Base-by-base conservation (phyloP, 1,284 basidiomycete genomes). In the Porodaedalea pini region DNA sequence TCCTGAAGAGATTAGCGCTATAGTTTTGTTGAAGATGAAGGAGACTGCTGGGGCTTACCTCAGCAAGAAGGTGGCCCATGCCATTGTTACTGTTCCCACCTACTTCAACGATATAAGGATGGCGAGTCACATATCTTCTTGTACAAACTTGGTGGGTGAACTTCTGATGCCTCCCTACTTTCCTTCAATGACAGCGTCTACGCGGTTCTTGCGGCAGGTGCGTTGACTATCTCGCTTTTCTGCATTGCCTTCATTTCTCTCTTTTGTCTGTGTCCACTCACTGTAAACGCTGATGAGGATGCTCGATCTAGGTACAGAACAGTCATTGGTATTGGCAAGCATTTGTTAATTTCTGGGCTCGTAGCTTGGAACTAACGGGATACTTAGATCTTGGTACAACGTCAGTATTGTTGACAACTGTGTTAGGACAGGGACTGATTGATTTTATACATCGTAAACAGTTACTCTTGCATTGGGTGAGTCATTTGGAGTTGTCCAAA, bases 11-110 rank as follows among this genome's bases (percentile, higher is more conserved):
- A 83, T 94, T 66, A 90, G 86, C 56, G 92, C 95, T 59, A 99
- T 98, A 95, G 84, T 99, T 67, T 78, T 98, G 61, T 79, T 73
- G 61, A 98, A 98, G 83, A 98, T 99, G 95, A 98, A 98, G 85
- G 96, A 98, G 79, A 98, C 93, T 44, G 96, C 96, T 61, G 96
- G 98, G 81, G 92, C 94, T 21, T 98, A 98, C 76, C 88, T 99
- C 59, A 95, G 94, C 64, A 83, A 94, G 72, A 90, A 93, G 73
- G 96, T 99, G 71, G 95, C 92, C 55, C 93, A 99, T 75, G 94
- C 96, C 61, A 95, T 98, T 59, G 93, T 99, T 71, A 98, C 96
- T 40, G 95, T 98, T 68, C 96, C 95, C 58, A 96, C 96, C 55
- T 98, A n/a, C n/a, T n/a, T n/a, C n/a, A 95, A n/a, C n/a, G n/a